Conservation (phyloP, 1,284 basidiomycete genomes). For the Tremellales sp. region DNA sequence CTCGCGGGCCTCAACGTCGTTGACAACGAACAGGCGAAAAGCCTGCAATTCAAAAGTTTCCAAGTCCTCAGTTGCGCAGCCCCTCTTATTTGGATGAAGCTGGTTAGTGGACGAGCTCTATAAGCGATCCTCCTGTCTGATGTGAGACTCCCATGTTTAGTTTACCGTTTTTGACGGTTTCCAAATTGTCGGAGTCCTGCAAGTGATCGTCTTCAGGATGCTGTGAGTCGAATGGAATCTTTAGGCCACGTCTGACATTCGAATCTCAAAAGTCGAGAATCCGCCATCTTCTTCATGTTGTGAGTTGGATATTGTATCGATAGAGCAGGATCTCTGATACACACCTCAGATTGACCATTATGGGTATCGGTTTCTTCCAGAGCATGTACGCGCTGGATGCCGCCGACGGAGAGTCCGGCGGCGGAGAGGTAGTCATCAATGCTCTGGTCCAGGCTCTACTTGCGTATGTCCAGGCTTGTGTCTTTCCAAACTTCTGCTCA, state of each 20-base stretch:
- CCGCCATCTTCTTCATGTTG: conserved; percentile 83
- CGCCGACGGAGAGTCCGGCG: conserved; percentile 72
- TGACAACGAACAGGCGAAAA: conserved; percentile 40
- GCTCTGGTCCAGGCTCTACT: conserved; percentile 74
- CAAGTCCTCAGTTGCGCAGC: conserved; percentile 80
- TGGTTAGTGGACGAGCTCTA: conserved; percentile 62
- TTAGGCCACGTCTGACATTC: conserved; percentile 3
- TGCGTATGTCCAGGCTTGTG: conserved; percentile 54
- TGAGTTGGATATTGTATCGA: conserved; percentile 44
- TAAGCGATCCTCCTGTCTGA: conserved; percentile 53
- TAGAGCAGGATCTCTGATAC: conserved; percentile 1
- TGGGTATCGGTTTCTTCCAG: conserved; percentile 75
- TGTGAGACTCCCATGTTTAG: conserved; percentile 3
- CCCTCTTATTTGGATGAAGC: conserved; percentile 84
- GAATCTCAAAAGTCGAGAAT: conserved; percentile 60
- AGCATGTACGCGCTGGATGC: conserved; percentile 79
- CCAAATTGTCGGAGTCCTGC: conserved; percentile 55
- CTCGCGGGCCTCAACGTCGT: conserved; percentile 58
- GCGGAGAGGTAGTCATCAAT: conserved; percentile 61
- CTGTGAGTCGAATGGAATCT: conserved; percentile 45
- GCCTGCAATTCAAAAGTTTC: conserved; percentile 67
- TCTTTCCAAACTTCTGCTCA: conserved; percentile 2
- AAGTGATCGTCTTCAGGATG: conserved; percentile 59
- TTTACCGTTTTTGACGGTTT: conserved; percentile 54
- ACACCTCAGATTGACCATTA: conserved; percentile 63